A percentile compares a stretch with the other conserved stretches of the same genome.
Conservation (phyloP, 371 early-diverging fungal species). For the Batkoa obscura region DNA sequence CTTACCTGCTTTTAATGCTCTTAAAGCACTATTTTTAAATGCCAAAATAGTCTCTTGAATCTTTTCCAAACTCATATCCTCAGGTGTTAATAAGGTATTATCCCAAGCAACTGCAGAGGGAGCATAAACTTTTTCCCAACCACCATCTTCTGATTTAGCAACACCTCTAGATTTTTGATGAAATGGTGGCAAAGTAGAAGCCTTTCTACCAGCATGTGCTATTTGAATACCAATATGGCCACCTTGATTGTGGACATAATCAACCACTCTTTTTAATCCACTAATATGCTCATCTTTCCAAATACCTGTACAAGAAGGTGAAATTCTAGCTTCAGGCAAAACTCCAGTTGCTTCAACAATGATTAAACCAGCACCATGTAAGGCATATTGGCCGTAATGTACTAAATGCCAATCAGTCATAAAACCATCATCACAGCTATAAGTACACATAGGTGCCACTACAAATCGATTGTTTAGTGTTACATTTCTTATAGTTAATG, state of each 20-base stretch:
- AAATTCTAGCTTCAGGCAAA: slow-evolving; percentile 47
- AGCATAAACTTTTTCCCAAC: slow-evolving; percentile 58
- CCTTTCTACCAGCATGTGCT: slow-evolving; percentile 68
- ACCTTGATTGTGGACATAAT: slow-evolving; percentile 40
- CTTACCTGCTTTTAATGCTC: slow-evolving; percentile 42
- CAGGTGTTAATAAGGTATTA: slow-evolving; percentile 23
- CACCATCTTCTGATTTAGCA: slow-evolving; percentile 23
- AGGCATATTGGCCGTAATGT: slow-evolving; percentile 47
- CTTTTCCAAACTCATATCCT: slow-evolving; percentile 34
- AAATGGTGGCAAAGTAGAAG: slow-evolving; percentile 9
- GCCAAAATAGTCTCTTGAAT: slow-evolving; percentile 32
- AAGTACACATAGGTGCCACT: slow-evolving; percentile 71
- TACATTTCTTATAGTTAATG: slow-evolving; percentile 31
- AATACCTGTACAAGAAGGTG: slow-evolving; percentile 51
- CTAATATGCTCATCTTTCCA: slow-evolving; percentile 59
- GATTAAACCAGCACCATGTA: slow-evolving; percentile 50
- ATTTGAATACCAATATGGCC: slow-evolving; percentile 49
- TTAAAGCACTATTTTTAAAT: slow-evolving; percentile 48
- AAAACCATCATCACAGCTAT: slow-evolving; percentile 33
- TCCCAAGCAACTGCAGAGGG: slow-evolving; percentile 37
- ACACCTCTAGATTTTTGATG: neutral
- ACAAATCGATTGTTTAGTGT: slow-evolving; percentile 49
- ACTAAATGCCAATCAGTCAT: slow-evolving; percentile 39
- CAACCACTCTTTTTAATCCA: slow-evolving; percentile 32
- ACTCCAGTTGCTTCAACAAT: slow-evolving; percentile 69